A percentile compares a stretch with the other conserved stretches of the same genome.
Conservation (phyloP, 495 filamentous ascomycete genomes). For the Daldinia loculata region DNA sequence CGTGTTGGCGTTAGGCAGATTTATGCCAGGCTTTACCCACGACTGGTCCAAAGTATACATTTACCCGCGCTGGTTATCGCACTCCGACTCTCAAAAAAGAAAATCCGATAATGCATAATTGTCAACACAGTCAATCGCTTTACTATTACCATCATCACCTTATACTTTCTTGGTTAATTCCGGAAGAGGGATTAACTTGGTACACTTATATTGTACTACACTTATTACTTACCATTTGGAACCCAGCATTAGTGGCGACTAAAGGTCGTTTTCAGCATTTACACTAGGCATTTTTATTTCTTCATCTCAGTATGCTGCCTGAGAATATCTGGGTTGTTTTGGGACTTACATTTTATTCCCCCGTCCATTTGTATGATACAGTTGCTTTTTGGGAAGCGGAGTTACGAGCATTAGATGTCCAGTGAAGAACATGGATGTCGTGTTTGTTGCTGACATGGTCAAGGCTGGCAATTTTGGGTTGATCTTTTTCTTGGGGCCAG, state of each 20-base stretch:
- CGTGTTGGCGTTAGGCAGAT: not conserved
- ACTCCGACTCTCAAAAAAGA: slow-evolving; percentile 3
- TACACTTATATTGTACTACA: slow-evolving; percentile 3
- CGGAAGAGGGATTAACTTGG: slow-evolving; percentile 5
- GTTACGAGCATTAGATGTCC: slow-evolving; percentile 47
- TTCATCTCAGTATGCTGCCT: slow-evolving; percentile 31
- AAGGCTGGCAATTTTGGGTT: slow-evolving; percentile 27
- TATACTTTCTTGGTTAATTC: not conserved
- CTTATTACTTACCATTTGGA: slow-evolving; percentile 10
- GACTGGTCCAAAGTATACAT: slow-evolving; percentile 26
- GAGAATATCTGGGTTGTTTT: slow-evolving; percentile 30
- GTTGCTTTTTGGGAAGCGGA: slow-evolving; percentile 39
- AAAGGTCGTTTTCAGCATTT: slow-evolving; percentile 36
- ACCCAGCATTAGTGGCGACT: slow-evolving; percentile 33
- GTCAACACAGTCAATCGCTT: slow-evolving; percentile 39
- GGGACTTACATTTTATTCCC: slow-evolving; percentile 29
- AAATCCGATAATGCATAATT: slow-evolving; percentile 48
- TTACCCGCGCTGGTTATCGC: slow-evolving; percentile 38
- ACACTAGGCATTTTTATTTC: slow-evolving; percentile 32
- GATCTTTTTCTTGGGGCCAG: slow-evolving; percentile 24
- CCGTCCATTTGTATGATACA: slow-evolving; percentile 48
- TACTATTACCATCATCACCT: slow-evolving; percentile 16
- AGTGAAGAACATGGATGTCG: slow-evolving; percentile 12
- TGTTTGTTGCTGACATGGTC: slow-evolving; percentile 22
- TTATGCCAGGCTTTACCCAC: not conserved